Evolutionary conservation across 176 grass and related monocot species (phyloP).

Genomic region (Triticum turgidum): DNA sequence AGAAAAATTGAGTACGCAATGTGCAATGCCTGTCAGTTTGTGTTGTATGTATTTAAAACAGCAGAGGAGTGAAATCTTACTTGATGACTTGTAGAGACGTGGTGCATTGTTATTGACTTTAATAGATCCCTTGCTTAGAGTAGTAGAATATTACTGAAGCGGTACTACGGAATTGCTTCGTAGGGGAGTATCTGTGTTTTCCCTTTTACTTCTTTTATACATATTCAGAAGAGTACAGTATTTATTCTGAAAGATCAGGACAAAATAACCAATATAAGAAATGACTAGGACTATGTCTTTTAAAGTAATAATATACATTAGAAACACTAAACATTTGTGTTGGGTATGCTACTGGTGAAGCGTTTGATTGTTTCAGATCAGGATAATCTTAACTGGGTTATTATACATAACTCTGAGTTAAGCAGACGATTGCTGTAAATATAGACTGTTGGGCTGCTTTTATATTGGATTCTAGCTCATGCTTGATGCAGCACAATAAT

Average conservation of each 20-base stretch:
- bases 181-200: neutral
- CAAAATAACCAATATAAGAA: neutral
- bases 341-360: neutral
- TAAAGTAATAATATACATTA: neutral
- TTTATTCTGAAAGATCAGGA: neutral
- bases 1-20: neutral
- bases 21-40: neutral
- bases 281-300: neutral
- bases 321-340: neutral
- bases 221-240: no score
- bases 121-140: neutral
- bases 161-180: no score
- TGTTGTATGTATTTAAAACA: neutral
- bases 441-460: neutral
- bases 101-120: neutral
- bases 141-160: neutral
- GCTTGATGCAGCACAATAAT: neutral
- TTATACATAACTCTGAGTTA: neutral
- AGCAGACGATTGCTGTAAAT: neutral
- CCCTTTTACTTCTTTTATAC: neutral
- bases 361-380: neutral
- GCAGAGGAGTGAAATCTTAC: neutral
- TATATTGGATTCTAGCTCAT: neutral
- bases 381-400: neutral
- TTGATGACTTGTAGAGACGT: neutral